Percentiles rank a stretch among this genome's conserved stretches.
Evolutionary conservation across 139 green algal species (phyloP).

Genomic region (Yamagishiella unicocca): DNA sequence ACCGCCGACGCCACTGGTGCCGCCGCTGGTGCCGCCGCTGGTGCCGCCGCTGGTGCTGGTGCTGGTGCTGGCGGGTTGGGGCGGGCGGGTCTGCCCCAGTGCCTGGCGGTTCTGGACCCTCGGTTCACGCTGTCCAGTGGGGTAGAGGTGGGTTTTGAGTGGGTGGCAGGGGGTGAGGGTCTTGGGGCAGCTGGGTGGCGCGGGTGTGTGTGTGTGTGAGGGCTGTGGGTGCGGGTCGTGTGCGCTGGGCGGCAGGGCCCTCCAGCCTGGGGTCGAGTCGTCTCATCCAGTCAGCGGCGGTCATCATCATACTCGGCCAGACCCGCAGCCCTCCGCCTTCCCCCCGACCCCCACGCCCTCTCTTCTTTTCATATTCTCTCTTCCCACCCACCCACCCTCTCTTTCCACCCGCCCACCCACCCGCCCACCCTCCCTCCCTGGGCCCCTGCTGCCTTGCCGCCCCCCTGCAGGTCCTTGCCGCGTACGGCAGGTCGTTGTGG

Average conservation of each 20-base stretch:
- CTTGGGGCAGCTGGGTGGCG: too few species aligned
- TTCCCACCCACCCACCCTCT: background rate
- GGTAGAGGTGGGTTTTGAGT: constrained; percentile 78
- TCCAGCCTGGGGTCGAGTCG: too few species aligned
- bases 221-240: too few species aligned
- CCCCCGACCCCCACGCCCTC: too few species aligned
- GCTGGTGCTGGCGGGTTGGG: background rate
- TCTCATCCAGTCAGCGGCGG: too few species aligned
- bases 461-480: constrained; percentile 82
- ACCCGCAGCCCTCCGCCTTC: too few species aligned
- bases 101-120: constrained; percentile 79
- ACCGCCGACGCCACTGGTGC: background rate
- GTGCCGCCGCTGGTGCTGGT: background rate
- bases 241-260: too few species aligned
- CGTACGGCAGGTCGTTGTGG: constrained; percentile 63
- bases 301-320: too few species aligned
- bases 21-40: background rate
- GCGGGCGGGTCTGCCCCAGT: background rate
- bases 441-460: too few species aligned
- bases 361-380: background rate
- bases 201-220: too few species aligned
- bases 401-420: background rate
- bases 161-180: too few species aligned
- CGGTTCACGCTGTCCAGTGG: constrained; percentile 64
- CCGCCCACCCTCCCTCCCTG: background rate